These are phyloP conservation scores for Arctostaphylos glauca DNA, from an alignment of 148 eudicot genomes.

Conservation along the genomic window DNA sequence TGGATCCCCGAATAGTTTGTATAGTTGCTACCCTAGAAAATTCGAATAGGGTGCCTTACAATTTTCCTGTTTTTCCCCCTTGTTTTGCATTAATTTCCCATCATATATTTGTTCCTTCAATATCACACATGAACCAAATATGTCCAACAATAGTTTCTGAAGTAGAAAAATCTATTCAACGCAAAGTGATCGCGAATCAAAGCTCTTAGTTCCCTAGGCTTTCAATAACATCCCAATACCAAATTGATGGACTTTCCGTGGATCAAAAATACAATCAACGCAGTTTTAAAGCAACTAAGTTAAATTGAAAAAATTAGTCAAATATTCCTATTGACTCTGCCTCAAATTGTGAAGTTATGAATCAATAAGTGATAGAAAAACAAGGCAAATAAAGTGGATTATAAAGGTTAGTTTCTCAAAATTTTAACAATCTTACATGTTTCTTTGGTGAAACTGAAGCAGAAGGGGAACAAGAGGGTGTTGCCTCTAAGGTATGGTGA, in stretches of 20 bases:
- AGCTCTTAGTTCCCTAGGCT: background rate
- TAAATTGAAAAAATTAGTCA: too few relatives aligned
- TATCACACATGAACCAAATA: background rate
- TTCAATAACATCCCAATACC: background rate
- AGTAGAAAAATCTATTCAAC: background rate
- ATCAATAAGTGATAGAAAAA: background rate
- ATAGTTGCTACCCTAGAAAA: background rate
- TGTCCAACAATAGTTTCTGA: background rate
- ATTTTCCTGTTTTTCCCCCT: background rate
- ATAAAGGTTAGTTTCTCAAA: background rate
- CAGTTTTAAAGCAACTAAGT: background rate
- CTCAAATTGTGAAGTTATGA: background rate
- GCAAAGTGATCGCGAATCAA: background rate
- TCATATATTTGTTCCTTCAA: background rate
- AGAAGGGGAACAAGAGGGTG: constrained; percentile 13
- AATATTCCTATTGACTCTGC: background rate
- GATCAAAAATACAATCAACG: background rate
- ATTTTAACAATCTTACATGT: constrained; percentile 36
- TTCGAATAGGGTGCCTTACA: background rate
- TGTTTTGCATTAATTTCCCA: background rate
- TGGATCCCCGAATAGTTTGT: background rate
- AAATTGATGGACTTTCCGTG: background rate
- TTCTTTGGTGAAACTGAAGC: constrained; percentile 26
- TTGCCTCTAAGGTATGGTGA: constrained; percentile 14
- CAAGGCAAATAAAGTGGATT: background rate